phyloP scores from a whole-genome alignment of 2,329 filamentous ascomycete species.

The Geosmithia morbida region DNA sequence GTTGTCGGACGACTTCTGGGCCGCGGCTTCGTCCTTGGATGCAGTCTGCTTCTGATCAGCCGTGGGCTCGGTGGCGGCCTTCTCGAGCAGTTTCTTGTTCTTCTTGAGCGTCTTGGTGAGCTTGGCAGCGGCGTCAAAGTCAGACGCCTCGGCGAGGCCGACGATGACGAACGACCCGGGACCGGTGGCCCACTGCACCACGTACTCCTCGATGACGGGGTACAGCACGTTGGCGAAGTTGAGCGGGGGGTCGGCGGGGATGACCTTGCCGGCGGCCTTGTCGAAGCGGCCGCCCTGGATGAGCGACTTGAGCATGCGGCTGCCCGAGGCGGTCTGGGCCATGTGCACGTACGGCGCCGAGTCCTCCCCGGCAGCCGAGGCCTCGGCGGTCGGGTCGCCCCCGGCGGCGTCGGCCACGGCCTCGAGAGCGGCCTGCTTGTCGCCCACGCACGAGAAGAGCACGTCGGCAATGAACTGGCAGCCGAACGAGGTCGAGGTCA shows the following conservation, averaged over 20 bases:
- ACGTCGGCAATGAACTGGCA: slow-evolving; percentile 78
- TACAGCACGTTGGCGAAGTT: slow-evolving; percentile 76
- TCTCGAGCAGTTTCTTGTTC: slow-evolving; percentile 56
- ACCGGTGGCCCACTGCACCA: slow-evolving; percentile 75
- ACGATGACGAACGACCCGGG: slow-evolving; percentile 78
- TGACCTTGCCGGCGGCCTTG: slow-evolving; percentile 52
- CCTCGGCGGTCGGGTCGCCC: slow-evolving; percentile 32
- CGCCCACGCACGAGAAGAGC: slow-evolving; percentile 59
- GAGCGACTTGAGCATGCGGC: slow-evolving; percentile 79
- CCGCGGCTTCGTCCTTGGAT: slow-evolving; percentile 26
- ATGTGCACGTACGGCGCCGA: slow-evolving; percentile 29
- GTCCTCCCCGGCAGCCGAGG: slow-evolving; percentile 19
- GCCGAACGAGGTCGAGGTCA: slow-evolving; percentile 66
- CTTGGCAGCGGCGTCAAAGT: slow-evolving; percentile 52
- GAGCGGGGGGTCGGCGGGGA: slow-evolving; percentile 60
- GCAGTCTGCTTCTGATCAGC: slow-evolving; percentile 32
- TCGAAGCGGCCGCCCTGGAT: slow-evolving; percentile 85
- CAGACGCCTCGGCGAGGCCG: slow-evolving; percentile 60
- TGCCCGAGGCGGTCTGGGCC: slow-evolving; percentile 46
- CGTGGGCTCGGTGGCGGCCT: slow-evolving; percentile 45
- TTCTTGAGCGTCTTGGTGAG: slow-evolving; percentile 58
- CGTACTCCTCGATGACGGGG: slow-evolving; percentile 57
- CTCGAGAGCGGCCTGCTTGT: slow-evolving; percentile 60
- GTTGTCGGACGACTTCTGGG: slow-evolving; percentile 26
- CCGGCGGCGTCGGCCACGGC: slow-evolving; percentile 52